Evolutionary conservation across 805 yeast genomes (phyloP).

Genomic region (Metschnikowia lunata): DNA sequence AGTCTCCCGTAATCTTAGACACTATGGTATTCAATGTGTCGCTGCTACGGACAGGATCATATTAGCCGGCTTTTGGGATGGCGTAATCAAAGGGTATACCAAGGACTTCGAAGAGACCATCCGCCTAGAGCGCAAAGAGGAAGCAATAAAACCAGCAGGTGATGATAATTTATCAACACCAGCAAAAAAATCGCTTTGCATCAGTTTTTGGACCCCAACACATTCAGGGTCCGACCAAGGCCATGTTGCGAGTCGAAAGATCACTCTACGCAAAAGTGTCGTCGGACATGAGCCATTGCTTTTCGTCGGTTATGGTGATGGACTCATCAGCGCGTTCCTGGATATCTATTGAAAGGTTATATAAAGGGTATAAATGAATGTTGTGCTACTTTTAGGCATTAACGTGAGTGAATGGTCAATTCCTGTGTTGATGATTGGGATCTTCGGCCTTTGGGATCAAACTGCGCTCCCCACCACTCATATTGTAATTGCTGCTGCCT

Average conservation of each 20-base stretch:
- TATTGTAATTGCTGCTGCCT: slow-evolving; percentile 18
- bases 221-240: background rate
- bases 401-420: too few species aligned
- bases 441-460: slow-evolving; percentile 1
- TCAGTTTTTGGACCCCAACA: slow-evolving; percentile 3
- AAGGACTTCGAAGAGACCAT: slow-evolving; percentile 4
- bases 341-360: background rate
- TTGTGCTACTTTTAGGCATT: background rate
- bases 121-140: slow-evolving; percentile 12
- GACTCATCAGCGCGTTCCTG: slow-evolving; percentile 38
- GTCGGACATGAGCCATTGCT: slow-evolving; percentile 24
- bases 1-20: slow-evolving; percentile 9
- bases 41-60: slow-evolving; percentile 18
- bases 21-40: slow-evolving; percentile 20
- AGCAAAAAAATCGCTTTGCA: slow-evolving; percentile 14
- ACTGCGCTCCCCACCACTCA: slow-evolving; percentile 2
- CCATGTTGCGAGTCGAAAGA: slow-evolving; percentile 6
- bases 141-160: slow-evolving; percentile 10
- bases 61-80: slow-evolving; percentile 48
- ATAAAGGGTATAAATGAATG: background rate
- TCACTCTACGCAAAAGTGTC: slow-evolving; percentile 8
- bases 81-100: slow-evolving; percentile 30
- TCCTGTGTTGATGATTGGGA: background rate
- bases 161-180: slow-evolving; percentile 5
- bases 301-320: slow-evolving; percentile 54